Percentiles rank a stretch among this genome's conserved stretches.
Evolutionary conservation across 2,329 filamentous ascomycete species (phyloP).

Genomic region (Colletotrichum cordylinicola): DNA sequence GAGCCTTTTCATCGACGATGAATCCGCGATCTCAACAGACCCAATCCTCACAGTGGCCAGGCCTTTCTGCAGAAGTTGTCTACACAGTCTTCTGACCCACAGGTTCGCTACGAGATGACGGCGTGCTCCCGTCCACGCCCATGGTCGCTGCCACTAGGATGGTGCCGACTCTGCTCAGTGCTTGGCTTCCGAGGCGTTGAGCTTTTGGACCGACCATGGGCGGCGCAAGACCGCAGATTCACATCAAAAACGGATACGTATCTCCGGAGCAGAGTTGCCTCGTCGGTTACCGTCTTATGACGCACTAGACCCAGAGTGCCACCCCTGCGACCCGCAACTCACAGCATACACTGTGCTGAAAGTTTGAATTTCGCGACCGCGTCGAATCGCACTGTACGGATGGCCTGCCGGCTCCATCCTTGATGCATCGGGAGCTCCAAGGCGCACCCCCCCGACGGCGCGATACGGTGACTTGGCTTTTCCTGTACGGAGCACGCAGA

Average conservation of each 20-base stretch:
- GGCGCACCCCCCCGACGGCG: not conserved
- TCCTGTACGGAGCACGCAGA: not conserved
- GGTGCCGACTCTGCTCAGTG: not conserved
- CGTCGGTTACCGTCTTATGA: slow-evolving; percentile 17
- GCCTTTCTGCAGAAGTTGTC: not conserved
- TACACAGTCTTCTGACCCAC: not conserved
- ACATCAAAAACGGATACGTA: not conserved
- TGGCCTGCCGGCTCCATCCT: not conserved
- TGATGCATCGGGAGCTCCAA: not conserved
- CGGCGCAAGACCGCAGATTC: not conserved
- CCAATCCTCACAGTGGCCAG: not conserved
- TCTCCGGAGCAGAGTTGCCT: not conserved
- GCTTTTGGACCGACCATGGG: not conserved
- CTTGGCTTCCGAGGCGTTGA: not conserved
- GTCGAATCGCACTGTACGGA: not conserved
- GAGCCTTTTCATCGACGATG: not conserved
- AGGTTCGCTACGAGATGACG: not conserved
- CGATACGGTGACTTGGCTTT: not conserved
- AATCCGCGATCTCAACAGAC: not conserved
- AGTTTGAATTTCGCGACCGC: slow-evolving; percentile 1
- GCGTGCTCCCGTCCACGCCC: not conserved
- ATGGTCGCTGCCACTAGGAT: not conserved
- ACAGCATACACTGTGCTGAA: slow-evolving; percentile 9
- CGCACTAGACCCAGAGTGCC: slow-evolving; percentile 10
- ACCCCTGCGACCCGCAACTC: not conserved